These are phyloP conservation scores for Mycosphaerella arachidis DNA, from an alignment of 2,329 filamentous ascomycete genomes.

Conservation along the genomic window DNA sequence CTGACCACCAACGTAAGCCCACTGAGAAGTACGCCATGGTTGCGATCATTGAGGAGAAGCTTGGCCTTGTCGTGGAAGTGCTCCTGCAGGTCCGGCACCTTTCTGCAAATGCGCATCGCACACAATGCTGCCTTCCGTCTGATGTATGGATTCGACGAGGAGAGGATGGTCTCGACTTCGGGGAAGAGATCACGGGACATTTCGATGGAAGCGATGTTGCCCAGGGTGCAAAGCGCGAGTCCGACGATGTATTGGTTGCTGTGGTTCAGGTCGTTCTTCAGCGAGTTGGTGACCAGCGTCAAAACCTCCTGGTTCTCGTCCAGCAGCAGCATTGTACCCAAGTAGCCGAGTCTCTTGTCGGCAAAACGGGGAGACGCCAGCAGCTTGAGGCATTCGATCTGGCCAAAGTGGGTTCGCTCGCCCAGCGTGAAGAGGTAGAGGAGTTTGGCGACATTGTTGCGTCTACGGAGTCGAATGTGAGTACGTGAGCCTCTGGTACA, in stretches of 20 bases:
- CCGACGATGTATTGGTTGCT: slow-evolving; percentile 98
- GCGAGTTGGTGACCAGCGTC: slow-evolving; percentile 92
- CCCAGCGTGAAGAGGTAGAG: slow-evolving; percentile 97
- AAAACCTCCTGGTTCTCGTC: slow-evolving; percentile 99
- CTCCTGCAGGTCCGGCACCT: slow-evolving; percentile 94
- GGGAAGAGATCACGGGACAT: slow-evolving; percentile 97
- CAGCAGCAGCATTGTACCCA: slow-evolving; percentile 90
- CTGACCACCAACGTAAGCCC: slow-evolving; percentile 87
- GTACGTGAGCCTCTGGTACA: neutral
- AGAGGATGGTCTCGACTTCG: slow-evolving; percentile 87
- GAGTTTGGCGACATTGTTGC: slow-evolving; percentile 98
- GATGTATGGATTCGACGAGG: slow-evolving; percentile 97
- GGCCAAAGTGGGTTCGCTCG: slow-evolving; percentile 95
- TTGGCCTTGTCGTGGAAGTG: slow-evolving; percentile 95
- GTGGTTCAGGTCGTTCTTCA: slow-evolving; percentile 96
- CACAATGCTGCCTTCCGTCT: slow-evolving; percentile 95
- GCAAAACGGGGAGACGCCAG: slow-evolving; percentile 95
- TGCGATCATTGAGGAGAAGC: slow-evolving; percentile 80
- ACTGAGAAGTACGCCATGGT: slow-evolving; percentile 91
- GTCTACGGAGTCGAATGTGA: slow-evolving; percentile 49
- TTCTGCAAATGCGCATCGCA: slow-evolving; percentile 97
- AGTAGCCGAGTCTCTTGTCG: slow-evolving; percentile 91
- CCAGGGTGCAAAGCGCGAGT: slow-evolving; percentile 89
- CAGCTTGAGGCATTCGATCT: slow-evolving; percentile 98
- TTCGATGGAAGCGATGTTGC: slow-evolving; percentile 95